Conservation (phyloP, 345 rosid species). For the Arabis hirsuta region DNA sequence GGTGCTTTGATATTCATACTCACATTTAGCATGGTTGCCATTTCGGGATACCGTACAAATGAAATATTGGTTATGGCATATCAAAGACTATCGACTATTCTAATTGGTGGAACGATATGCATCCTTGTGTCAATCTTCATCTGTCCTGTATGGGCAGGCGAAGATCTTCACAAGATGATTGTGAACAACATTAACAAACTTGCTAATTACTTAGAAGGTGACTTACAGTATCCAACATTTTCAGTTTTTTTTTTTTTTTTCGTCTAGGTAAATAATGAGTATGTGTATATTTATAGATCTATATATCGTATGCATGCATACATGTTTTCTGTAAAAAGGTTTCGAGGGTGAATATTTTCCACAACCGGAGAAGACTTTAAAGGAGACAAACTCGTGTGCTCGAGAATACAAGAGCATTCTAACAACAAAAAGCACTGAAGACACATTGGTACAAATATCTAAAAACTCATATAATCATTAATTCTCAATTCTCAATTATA, state of each 20-base stretch:
- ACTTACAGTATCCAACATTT: constrained; percentile 26
- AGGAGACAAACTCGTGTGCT: constrained; percentile 47
- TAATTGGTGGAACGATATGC: constrained; percentile 64
- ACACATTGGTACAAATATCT: constrained; percentile 53
- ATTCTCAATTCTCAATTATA: not conserved
- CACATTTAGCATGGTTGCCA: constrained; percentile 73
- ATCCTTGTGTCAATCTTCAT: constrained; percentile 55
- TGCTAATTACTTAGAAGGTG: constrained; percentile 66
- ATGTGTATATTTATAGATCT: not conserved
- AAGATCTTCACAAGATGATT: constrained; percentile 65
- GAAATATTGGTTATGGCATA: constrained; percentile 59
- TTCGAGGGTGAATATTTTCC: constrained; percentile 65
- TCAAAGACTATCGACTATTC: constrained; percentile 62
- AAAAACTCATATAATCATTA: not conserved
- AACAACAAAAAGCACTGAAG: constrained; percentile 64
- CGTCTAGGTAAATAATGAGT: not conserved
- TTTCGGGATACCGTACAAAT: constrained; percentile 67
- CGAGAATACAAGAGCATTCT: constrained; percentile 60
- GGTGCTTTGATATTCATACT: constrained; percentile 77
- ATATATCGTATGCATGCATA: constrained; percentile 7
- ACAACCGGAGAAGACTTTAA: constrained; percentile 34
- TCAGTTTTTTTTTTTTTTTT: not conserved
- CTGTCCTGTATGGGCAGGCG: constrained; percentile 78
- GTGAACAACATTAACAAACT: constrained; percentile 60
- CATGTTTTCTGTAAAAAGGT: constrained; percentile 47